Evolutionary conservation across 192 early-diverging fungal species (phyloP), one percentile per base, ranked within the genome.

Genomic region (Coemansia sp.): DNA sequence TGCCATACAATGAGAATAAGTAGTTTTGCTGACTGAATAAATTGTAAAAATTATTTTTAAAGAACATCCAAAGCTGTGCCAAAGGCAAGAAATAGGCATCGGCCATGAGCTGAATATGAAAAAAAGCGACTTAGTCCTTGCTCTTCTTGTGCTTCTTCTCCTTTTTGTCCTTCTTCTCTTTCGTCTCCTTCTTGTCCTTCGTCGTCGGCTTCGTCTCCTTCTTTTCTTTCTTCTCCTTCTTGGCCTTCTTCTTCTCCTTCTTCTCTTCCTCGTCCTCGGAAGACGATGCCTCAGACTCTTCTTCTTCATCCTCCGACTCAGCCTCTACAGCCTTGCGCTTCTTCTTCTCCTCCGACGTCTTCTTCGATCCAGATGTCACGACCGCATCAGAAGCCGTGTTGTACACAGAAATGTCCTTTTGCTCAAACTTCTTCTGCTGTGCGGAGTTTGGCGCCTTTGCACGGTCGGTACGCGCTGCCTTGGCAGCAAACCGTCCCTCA

Each of bases 401-500:
- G 80, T 84, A 85, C 15, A 80, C 72, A 10, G 81, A 63, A 23
- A 77, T 60, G 42, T 80, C 66, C 72, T 74, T 79, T 60, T 74
- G 69, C 76, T 83, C 73, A 65, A 79, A 82, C 71, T 82, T 75
- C 70, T 72, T 74, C 49, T 74, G 74, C 67, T 76, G 66, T 7
- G 59, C 35, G 25, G 65, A 38, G 53, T 67, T 74, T 35, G 70
- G 69, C 4, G 65, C 75, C 45, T 87, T 89, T 66, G 79, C 81
- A 45, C 80, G 80, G 50, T 86, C 85, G 32, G 88, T 87, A 78
- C 91, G 91, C 63, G 87, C 88, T 23, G 87, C 86, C 64, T 82
- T 82, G 55, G 85, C 85, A 23, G 86, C 87, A 56, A 82, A 87
- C 73, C 81, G 90, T 46, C 91, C 91, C 85, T 98, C 95, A 48